phyloP scores from a whole-genome alignment of 768 basidiomycete genomes.

The Suillus bovinus region DNA sequence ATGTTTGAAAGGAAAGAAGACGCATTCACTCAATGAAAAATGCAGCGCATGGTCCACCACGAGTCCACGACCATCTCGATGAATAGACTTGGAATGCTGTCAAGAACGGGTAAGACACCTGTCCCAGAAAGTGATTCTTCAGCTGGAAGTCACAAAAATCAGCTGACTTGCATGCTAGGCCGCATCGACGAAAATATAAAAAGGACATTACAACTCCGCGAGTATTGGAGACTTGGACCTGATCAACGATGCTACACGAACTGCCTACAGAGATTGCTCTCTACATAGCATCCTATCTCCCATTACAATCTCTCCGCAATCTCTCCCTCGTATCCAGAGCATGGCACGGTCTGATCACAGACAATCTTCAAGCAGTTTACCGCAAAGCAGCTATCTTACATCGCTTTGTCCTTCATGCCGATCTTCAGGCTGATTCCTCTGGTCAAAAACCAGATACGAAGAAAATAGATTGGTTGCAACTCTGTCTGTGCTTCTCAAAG shows the following conservation, averaged over 20 bases:
- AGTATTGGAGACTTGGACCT: neutral
- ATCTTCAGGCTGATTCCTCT: conserved; percentile 32
- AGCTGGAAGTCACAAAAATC: too few relatives aligned
- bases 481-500: conserved; percentile 44
- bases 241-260: conserved; percentile 35
- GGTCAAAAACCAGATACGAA: conserved; percentile 38
- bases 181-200: too few relatives aligned
- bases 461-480: conserved; percentile 53
- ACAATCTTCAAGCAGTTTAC: conserved; percentile 55
- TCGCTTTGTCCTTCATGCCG: conserved; percentile 39
- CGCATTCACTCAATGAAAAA: too few relatives aligned
- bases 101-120: too few relatives aligned
- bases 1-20: too few relatives aligned
- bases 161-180: too few relatives aligned
- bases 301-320: conserved; percentile 42
- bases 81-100: too few relatives aligned
- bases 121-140: too few relatives aligned
- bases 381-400: conserved; percentile 56
- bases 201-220: too few relatives aligned
- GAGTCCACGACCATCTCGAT: too few relatives aligned
- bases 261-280: conserved; percentile 64
- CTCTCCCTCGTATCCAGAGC: conserved; percentile 40
- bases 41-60: too few relatives aligned
- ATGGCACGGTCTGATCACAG: conserved; percentile 48
- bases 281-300: conserved; percentile 49